These are phyloP conservation scores for Helminthosporium solani DNA, from an alignment of 2,329 filamentous ascomycete species.

Conservation along the genomic window DNA sequence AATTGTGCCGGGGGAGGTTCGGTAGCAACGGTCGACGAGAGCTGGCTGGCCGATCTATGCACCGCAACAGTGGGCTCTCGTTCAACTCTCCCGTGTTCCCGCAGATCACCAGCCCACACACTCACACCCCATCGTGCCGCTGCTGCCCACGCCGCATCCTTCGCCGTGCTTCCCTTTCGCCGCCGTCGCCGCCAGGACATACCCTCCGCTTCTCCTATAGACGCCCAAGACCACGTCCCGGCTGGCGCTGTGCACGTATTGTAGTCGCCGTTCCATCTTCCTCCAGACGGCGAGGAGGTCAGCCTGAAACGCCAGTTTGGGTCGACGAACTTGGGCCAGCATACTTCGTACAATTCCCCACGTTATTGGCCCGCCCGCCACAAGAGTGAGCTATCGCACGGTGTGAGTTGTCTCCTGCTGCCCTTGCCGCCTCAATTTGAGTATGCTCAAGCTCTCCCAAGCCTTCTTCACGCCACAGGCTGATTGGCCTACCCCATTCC, in stretches of 20 bases:
- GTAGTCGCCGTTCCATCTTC: neutral
- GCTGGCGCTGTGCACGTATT: neutral
- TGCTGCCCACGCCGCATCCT: constrained; percentile 1
- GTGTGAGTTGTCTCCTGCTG: constrained; percentile 32
- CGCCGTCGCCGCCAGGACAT: neutral
- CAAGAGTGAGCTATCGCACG: constrained; percentile 18
- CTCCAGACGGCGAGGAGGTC: constrained; percentile 7
- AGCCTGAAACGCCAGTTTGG: constrained; percentile 26
- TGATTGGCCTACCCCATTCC: constrained; percentile 25
- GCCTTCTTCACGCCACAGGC: constrained; percentile 20
- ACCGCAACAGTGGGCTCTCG: constrained; percentile 8
- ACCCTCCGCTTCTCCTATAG: neutral
- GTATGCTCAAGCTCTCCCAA: constrained; percentile 19
- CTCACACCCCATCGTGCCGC: neutral
- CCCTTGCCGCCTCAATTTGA: constrained; percentile 28
- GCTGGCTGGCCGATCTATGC: constrained; percentile 2
- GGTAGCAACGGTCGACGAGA: constrained; percentile 14
- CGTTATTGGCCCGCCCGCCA: constrained; percentile 24
- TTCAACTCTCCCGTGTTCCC: constrained; percentile 14
- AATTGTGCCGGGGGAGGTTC: constrained; percentile 10
- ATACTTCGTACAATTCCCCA: constrained; percentile 13
- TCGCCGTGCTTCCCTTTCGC: neutral
- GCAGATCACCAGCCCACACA: constrained; percentile 12
- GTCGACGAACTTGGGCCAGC: constrained; percentile 18
- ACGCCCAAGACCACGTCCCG: neutral